phyloP scores from a whole-genome alignment of 2,329 filamentous ascomycete species.

The Penicillium sp. region DNA sequence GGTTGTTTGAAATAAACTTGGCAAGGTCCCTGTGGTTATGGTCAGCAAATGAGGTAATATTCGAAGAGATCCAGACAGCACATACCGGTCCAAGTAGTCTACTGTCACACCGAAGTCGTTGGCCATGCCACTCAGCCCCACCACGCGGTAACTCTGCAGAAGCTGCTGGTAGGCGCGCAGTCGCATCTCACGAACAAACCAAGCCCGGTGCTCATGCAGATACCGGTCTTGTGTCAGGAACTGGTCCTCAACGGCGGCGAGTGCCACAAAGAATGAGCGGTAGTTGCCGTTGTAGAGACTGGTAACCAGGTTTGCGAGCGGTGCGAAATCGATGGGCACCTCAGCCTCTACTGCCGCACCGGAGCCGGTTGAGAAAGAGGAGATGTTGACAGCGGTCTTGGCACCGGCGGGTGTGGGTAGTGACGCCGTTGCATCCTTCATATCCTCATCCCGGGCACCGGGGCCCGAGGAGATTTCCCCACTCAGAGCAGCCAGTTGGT shows the following conservation, averaged over 20 bases:
- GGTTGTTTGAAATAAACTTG: slow-evolving; percentile 92
- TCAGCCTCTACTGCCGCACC: slow-evolving; percentile 73
- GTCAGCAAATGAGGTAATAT: slow-evolving; percentile 11
- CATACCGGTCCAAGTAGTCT: slow-evolving; percentile 90
- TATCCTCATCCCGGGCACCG: slow-evolving; percentile 72
- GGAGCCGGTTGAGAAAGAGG: slow-evolving; percentile 69
- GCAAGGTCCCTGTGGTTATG: slow-evolving; percentile 71
- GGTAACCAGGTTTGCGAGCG: slow-evolving; percentile 82
- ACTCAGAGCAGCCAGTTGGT: slow-evolving; percentile 78
- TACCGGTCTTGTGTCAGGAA: slow-evolving; percentile 95
- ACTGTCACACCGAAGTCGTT: slow-evolving; percentile 95
- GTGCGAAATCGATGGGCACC: slow-evolving; percentile 80
- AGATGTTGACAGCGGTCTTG: slow-evolving; percentile 81
- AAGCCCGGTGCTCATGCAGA: slow-evolving; percentile 90
- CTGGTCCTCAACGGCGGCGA: slow-evolving; percentile 86
- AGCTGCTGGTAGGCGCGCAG: slow-evolving; percentile 95
- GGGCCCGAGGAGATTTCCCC: slow-evolving; percentile 80
- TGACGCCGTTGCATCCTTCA: slow-evolving; percentile 62
- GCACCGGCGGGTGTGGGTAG: slow-evolving; percentile 53
- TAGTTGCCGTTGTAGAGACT: slow-evolving; percentile 94
- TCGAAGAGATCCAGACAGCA: not conserved
- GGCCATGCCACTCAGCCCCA: slow-evolving; percentile 96
- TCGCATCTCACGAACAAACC: slow-evolving; percentile 98
- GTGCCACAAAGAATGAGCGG: slow-evolving; percentile 85
- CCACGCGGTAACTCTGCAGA: slow-evolving; percentile 93